Evolutionary conservation across 306 rosid genomes (phyloP), one percentile per base, ranked within the genome.

Genomic region (Luffa aegyptiaca): DNA sequence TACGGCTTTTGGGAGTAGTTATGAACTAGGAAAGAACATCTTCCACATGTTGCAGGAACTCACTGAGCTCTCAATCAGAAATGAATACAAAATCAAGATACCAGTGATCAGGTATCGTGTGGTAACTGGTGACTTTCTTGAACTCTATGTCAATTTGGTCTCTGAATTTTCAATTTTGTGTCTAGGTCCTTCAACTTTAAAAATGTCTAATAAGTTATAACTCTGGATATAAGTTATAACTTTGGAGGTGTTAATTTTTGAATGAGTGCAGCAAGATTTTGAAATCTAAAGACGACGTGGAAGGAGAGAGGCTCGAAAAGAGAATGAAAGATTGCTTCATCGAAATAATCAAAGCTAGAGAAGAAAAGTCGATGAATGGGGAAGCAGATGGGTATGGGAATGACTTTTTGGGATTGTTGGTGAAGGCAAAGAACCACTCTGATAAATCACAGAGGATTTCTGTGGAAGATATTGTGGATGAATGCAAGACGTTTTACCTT

Each of bases 401-500:
- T 72, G 77, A 72, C 10, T 72, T 72, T 72, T n/a, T 72, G 5
- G 77, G 77, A 72, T 12, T 72, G 42, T 36, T 72, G 1, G 77
- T 72, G 26, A 72, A 72, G 18, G 77, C 77, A 6, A 72, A 72
- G 3, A 72, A 72, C 8, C 44, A 72, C n/a, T 42, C 42, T 46
- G 59, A 72, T 13, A 14, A 21, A 26, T 44, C 56, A 12, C 39
- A 48, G 44, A 72, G 77, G 42, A 72, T 72, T 46, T 26, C 59
- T 5, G 37, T 26, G 20, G 73, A 75, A 0, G 89, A 66, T 16
- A 82, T 86, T 17, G 69, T 86, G 3, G 76, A 48, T 0, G 89
- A 84, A 74, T 86, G 87, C 12, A 86, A 84, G 80, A 21, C 82
- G 2, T 86, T 86, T 55, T 86, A 84, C 80, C 13, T 75, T 44